Base-by-base conservation (phyloP, 805 yeast species). In the Ogataea saltuana region DNA sequence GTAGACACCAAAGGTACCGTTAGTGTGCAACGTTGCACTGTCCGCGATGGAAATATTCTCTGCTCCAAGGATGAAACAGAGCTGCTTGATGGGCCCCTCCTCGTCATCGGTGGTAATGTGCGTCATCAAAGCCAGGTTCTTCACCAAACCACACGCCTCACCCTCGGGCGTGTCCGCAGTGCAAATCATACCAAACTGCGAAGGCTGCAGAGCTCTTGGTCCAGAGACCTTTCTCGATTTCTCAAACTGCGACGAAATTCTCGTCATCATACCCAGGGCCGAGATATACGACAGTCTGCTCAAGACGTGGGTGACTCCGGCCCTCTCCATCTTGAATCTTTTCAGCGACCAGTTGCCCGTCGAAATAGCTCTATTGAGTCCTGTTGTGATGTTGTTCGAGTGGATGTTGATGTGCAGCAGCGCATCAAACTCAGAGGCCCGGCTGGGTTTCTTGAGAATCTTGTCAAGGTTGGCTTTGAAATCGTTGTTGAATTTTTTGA, bases 91-190 rank as follows among this genome's bases (percentile, higher is more conserved):
- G 13, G 99, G 98, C 8, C 75, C 86, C 58, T 91, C 97, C 64
- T 93, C 99, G 56, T 88, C 97, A 67, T 93, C 99, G 1, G 99
- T 91, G 4, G 99, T 93, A 59, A 93, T 93, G 67, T 93, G 99
- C 9, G 99, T 93, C 99, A 93, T 93, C 35, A 93, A 74, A 1
- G 99, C 99, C 64, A 93, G 72, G 62, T 93, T 93, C 69, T 93
- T 93, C 27, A 93, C 99, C 65, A 93, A 76, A 60, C 99, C 99
- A 80, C 99, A 93, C 0, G 99, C 99, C 68, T 93, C 99, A 75
- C 99, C 99, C 76, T 93, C 99, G 1, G 99, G 99, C 0, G 99
- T 93, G 76, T 93, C 99, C 0, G 98, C 87, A 6, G 98, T 88
- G 74, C 99, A 93, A 47, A 93, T 74, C 98, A 93, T 93, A 63